Evolutionary conservation across 129 eudicot genomes (phyloP), one percentile per base, ranked within the genome.

Genomic region (Cynara cardunculus): DNA sequence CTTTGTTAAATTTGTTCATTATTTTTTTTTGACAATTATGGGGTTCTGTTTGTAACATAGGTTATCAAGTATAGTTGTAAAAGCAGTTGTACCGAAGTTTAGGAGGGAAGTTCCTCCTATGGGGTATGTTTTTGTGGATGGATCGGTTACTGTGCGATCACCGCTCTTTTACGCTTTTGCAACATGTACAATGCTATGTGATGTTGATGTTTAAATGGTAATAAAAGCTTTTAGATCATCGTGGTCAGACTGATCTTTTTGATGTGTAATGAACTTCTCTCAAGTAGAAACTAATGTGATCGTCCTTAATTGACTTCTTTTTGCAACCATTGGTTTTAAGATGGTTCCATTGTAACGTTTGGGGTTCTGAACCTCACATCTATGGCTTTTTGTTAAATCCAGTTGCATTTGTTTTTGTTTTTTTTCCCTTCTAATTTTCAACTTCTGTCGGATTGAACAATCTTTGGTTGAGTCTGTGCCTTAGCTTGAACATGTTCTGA

Each of bases 41-140:
- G 53, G 32, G 56, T 72, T 53, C 37, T 49, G 32, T 37, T 24
- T 68, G 87, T 79, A 75, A 84, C 65, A 46, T 74, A 12, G 76
- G 66, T 67, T 44, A 39, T 16, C 25, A 34, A 41, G 74, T 49
- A 35, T 18, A 53, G 71, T 25, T 72, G 71, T 84, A 53, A 78
- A 78, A 79, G 70, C 80, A 46, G 83, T 26, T 84, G 79, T 64
- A 64, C 77, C 78, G 21, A 74, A 67, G 71, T 12, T 70, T 69
- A 73, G 80, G 69, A 41, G 41, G 49, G 13, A 39, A 39, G 49
- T 37, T 37, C 73, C 79, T 80, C 84, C 84, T 39, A 59, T 61
- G 41, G 62, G 79, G 66, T 72, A 61, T 32, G 25, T 80, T 79
- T 53, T 80, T 72, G 67, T 80, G 84, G 84, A 46, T 35, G 84